These are phyloP conservation scores for Chytriomyces confervae DNA, from an alignment of 192 early-diverging fungal species.

Conservation along the genomic window DNA sequence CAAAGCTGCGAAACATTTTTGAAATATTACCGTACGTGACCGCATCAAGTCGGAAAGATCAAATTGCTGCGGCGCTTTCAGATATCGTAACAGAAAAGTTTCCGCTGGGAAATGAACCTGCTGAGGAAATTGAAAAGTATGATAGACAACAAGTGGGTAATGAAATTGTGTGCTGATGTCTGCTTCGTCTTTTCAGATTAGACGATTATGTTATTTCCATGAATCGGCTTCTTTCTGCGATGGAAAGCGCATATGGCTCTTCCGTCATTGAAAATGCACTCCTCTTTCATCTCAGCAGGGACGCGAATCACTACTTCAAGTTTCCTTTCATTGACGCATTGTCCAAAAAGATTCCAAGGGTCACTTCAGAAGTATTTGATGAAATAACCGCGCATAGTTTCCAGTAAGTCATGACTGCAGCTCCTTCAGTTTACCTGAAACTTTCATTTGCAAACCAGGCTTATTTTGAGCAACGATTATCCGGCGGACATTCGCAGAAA, in stretches of 20 bases:
- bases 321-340: constrained; percentile 9
- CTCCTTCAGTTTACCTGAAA: background rate
- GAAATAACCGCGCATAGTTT: constrained; percentile 17
- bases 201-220: constrained; percentile 62
- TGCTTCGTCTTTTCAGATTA: constrained; percentile 31
- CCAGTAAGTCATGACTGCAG: constrained; percentile 26
- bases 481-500: constrained; percentile 50
- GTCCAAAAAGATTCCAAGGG: background rate
- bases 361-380: background rate
- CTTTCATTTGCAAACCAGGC: background rate
- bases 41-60: background rate
- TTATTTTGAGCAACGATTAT: constrained; percentile 24
- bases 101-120: constrained; percentile 38
- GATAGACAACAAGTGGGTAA: background rate
- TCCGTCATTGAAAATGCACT: constrained; percentile 58
- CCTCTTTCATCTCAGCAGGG: constrained; percentile 60
- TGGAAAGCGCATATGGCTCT: constrained; percentile 43
- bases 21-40: constrained; percentile 18
- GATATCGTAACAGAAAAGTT: constrained; percentile 58
- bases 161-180: background rate
- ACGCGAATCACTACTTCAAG: constrained; percentile 54
- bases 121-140: constrained; percentile 23
- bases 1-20: constrained; percentile 11
- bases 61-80: constrained; percentile 52
- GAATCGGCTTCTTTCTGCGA: constrained; percentile 56